Conservation (phyloP, 805 yeast genomes). For the Kuraishia molischiana region DNA sequence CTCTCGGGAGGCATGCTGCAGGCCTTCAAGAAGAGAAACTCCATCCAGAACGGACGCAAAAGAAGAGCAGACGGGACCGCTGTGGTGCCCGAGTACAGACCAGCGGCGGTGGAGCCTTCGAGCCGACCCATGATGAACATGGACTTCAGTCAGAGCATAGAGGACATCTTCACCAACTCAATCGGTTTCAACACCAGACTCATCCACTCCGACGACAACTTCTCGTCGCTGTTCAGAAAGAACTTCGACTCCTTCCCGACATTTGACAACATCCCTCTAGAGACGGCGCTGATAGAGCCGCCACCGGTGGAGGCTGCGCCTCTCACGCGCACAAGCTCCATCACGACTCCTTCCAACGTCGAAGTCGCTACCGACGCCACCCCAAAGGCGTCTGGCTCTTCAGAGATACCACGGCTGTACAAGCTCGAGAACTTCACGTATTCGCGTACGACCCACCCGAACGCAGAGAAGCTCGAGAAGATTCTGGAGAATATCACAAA, state of each 20-base stretch:
- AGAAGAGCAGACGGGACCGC: neutral
- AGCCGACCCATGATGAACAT: no score
- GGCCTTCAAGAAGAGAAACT: conserved; percentile 21
- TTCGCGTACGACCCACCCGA: conserved; percentile 35
- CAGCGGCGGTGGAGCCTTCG: neutral
- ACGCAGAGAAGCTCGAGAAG: conserved; percentile 35
- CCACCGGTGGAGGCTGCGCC: neutral
- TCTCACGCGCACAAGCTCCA: neutral
- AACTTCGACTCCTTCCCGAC: neutral
- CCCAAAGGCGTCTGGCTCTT: neutral
- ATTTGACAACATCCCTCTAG: neutral
- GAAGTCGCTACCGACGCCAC: neutral
- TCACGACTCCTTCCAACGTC: neutral
- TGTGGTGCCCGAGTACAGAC: neutral
- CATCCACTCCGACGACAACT: conserved; percentile 25
- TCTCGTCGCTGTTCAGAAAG: conserved; percentile 8
- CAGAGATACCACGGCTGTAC: conserved; percentile 7
- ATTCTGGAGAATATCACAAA: conserved; percentile 34
- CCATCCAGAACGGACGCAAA: conserved; percentile 6
- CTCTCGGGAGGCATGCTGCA: conserved; percentile 24
- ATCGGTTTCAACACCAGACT: conserved; percentile 25
- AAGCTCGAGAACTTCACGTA: conserved; percentile 21
- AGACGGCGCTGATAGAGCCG: neutral
- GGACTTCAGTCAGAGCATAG: conserved; percentile 9
- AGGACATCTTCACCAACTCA: conserved; percentile 17